These are phyloP conservation scores for Gnaphalium uliginosum DNA, from an alignment of 129 eudicot species.

Conservation along the genomic window DNA sequence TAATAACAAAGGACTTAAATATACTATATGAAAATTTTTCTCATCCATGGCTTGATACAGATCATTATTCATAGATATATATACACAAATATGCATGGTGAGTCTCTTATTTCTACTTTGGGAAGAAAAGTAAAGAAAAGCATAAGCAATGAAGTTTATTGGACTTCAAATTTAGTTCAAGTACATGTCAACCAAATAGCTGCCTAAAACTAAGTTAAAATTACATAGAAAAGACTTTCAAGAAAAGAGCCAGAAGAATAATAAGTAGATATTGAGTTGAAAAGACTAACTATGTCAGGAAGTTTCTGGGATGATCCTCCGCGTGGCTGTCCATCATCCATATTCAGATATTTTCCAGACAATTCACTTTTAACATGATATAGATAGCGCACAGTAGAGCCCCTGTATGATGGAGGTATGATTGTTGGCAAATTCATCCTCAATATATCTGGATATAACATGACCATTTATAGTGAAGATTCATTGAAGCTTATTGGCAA, in stretches of 20 bases:
- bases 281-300: constrained; percentile 57
- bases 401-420: constrained; percentile 96
- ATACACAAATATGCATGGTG: background rate
- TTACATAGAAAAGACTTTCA: background rate
- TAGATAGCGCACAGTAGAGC: constrained; percentile 85
- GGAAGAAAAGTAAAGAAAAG: background rate
- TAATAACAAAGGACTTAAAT: background rate
- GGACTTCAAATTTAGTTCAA: background rate
- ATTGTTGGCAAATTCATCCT: constrained; percentile 67
- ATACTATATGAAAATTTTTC: background rate
- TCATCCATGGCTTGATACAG: background rate
- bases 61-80: background rate
- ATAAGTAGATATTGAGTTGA: constrained; percentile 15
- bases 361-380: constrained; percentile 69
- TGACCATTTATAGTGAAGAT: constrained; percentile 9
- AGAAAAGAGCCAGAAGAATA: background rate
- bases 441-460: constrained; percentile 67
- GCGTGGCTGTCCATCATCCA: constrained; percentile 64
- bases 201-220: constrained; percentile 1
- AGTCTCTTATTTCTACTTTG: background rate
- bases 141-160: background rate
- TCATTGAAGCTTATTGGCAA: constrained; percentile 4
- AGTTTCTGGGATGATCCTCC: constrained; percentile 49
- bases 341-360: constrained; percentile 59
- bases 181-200: background rate